phyloP scores from a whole-genome alignment of 192 early-diverging fungal species.

The Geranomyces michiganensis region DNA sequence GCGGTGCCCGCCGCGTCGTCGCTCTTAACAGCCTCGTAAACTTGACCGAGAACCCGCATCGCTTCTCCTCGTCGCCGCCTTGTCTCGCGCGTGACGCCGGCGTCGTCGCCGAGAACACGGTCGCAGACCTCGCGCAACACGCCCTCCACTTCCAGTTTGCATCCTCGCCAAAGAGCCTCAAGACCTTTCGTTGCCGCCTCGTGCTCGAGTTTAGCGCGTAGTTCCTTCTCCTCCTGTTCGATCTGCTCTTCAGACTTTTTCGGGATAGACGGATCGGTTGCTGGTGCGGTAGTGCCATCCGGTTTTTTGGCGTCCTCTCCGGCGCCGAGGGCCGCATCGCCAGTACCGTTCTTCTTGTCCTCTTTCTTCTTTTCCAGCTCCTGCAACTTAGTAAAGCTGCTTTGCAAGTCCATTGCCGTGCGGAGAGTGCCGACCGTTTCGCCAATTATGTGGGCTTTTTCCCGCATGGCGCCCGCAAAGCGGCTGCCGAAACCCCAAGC shows the following conservation, averaged over 20 bases:
- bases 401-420: slow-evolving; percentile 91
- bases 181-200: slow-evolving; percentile 76
- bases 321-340: slow-evolving; percentile 16
- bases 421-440: slow-evolving; percentile 91
- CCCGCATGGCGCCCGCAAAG: slow-evolving; percentile 60
- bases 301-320: slow-evolving; percentile 4
- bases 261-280: slow-evolving; percentile 4
- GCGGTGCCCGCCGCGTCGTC: slow-evolving; percentile 10
- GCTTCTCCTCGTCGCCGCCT: slow-evolving; percentile 74
- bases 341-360: slow-evolving; percentile 44
- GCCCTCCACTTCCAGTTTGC: slow-evolving; percentile 92
- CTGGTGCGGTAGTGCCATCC: not conserved
- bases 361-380: slow-evolving; percentile 83
- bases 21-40: slow-evolving; percentile 62
- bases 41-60: slow-evolving; percentile 81
- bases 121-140: slow-evolving; percentile 94
- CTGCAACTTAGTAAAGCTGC: slow-evolving; percentile 85
- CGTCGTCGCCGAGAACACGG: slow-evolving; percentile 71
- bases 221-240: slow-evolving; percentile 44
- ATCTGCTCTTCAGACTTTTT: slow-evolving; percentile 40
- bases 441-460: slow-evolving; percentile 89
- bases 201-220: slow-evolving; percentile 48
- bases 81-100: slow-evolving; percentile 51
- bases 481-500: slow-evolving; percentile 51
- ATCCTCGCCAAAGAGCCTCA: slow-evolving; percentile 89